Percentiles rank a stretch among this genome's conserved stretches.
Evolutionary conservation across 2,329 filamentous ascomycete species (phyloP).

Genomic region (Pleomassaria siparia): DNA sequence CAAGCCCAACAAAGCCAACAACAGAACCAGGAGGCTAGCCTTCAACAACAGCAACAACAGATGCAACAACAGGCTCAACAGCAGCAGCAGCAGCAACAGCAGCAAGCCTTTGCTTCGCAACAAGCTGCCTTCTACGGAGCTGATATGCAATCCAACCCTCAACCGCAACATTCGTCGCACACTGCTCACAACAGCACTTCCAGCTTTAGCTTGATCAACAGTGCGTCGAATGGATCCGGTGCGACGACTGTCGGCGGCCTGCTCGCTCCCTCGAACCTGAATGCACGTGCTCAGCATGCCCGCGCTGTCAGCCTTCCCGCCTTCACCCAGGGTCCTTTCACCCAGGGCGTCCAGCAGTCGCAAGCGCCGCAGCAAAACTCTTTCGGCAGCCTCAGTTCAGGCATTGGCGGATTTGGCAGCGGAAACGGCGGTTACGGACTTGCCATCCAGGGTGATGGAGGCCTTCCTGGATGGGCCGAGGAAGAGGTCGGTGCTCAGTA

Average conservation of each 20-base stretch:
- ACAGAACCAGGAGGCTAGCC: slow-evolving; percentile 44
- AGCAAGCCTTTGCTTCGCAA: slow-evolving; percentile 70
- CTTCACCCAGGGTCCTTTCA: slow-evolving; percentile 62
- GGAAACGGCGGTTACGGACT: slow-evolving; percentile 59
- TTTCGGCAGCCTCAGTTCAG: slow-evolving; percentile 61
- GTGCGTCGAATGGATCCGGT: slow-evolving; percentile 46
- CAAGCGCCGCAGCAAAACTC: slow-evolving; percentile 47
- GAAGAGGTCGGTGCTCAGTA: slow-evolving; percentile 62
- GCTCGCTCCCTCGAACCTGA: slow-evolving; percentile 68
- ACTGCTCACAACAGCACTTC: slow-evolving; percentile 57
- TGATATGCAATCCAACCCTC: slow-evolving; percentile 63
- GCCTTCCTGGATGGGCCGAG: slow-evolving; percentile 64
- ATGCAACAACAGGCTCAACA: slow-evolving; percentile 52
- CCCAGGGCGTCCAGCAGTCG: slow-evolving; percentile 42
- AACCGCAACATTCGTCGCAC: slow-evolving; percentile 59
- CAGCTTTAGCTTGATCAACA: slow-evolving; percentile 53
- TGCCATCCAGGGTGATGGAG: slow-evolving; percentile 60
- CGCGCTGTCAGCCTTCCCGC: slow-evolving; percentile 87
- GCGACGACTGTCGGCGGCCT: slow-evolving; percentile 75
- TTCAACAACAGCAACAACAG: slow-evolving; percentile 34
- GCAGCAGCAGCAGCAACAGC: slow-evolving; percentile 49
- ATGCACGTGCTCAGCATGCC: slow-evolving; percentile 63
- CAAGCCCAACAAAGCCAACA: slow-evolving; percentile 62
- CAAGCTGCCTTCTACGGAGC: slow-evolving; percentile 78
- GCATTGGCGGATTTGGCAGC: slow-evolving; percentile 58